These are phyloP conservation scores for Plasmodium adleri DNA, from an alignment of 169 alveolate species.

Conservation along the genomic window DNA sequence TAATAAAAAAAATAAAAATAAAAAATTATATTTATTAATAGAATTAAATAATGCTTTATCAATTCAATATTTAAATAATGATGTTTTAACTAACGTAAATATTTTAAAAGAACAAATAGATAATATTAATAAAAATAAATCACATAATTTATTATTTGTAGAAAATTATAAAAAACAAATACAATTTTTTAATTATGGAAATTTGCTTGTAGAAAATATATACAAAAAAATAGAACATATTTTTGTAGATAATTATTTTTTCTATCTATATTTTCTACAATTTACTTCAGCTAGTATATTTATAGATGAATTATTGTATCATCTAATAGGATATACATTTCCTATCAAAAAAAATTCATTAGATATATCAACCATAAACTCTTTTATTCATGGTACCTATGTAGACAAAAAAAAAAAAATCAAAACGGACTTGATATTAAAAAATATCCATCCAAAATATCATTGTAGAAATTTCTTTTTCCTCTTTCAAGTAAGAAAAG, in stretches of 20 bases:
- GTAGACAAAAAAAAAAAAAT: conserved; percentile 25
- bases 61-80: conserved; percentile 68
- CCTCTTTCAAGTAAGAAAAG: conserved; percentile 55
- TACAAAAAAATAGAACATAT: conserved; percentile 75
- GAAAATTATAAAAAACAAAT: conserved; percentile 71
- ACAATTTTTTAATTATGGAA: conserved; percentile 76
- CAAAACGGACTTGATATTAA: conserved; percentile 29
- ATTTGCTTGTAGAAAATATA: conserved; percentile 71
- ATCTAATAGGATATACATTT: conserved; percentile 63
- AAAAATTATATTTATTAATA: conserved; percentile 36
- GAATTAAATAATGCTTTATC: conserved; percentile 67
- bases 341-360: conserved; percentile 57
- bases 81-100: conserved; percentile 21
- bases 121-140: not conserved
- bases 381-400: conserved; percentile 67
- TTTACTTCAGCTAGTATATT: conserved; percentile 73
- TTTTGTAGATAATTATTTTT: conserved; percentile 75
- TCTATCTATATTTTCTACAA: conserved; percentile 72
- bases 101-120: not conserved
- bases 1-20: not conserved
- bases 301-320: conserved; percentile 63
- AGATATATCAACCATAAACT: conserved; percentile 30
- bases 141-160: conserved; percentile 28
- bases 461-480: conserved; percentile 37
- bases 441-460: conserved; percentile 37